Conservation (phyloP, 352 stramenopile genomes). For the Hyaloperonospora brassicae region DNA sequence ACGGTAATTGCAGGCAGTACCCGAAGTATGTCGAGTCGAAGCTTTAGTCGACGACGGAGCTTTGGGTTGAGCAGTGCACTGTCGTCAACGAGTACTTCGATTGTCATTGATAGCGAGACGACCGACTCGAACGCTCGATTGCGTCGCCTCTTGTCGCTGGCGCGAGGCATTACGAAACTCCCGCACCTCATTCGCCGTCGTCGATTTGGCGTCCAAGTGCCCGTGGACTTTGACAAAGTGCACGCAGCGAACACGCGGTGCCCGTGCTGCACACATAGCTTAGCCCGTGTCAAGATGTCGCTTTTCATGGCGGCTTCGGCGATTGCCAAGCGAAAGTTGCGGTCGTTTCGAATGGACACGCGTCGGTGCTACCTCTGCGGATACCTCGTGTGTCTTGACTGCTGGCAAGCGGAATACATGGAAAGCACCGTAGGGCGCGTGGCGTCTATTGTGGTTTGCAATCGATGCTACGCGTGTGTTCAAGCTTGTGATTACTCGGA, state of each 20-base stretch:
- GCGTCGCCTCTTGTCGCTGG: conserved; percentile 16
- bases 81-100: conserved; percentile 6
- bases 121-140: conserved; percentile 14
- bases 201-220: conserved; percentile 22
- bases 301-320: conserved; percentile 13
- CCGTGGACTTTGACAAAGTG: conserved; percentile 8
- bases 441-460: conserved; percentile 21
- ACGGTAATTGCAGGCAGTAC: neutral
- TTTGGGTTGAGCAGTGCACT: neutral
- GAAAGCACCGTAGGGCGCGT: conserved; percentile 16
- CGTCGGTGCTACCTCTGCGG: conserved; percentile 23
- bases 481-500: conserved; percentile 25
- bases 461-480: conserved; percentile 13
- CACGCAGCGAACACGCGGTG: conserved; percentile 16
- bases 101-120: neutral
- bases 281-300: conserved; percentile 20
- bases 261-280: conserved; percentile 25
- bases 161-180: conserved; percentile 18
- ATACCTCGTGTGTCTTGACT: conserved; percentile 22
- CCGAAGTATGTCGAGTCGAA: conserved; percentile 13
- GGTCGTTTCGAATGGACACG: conserved; percentile 15
- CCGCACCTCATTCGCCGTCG: conserved; percentile 18
- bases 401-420: conserved; percentile 23
- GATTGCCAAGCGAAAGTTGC: conserved; percentile 11
- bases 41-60: conserved; percentile 6